These are phyloP conservation scores for Rhodotorula sp. DNA, from an alignment of 1,284 basidiomycete genomes.

Conservation along the genomic window DNA sequence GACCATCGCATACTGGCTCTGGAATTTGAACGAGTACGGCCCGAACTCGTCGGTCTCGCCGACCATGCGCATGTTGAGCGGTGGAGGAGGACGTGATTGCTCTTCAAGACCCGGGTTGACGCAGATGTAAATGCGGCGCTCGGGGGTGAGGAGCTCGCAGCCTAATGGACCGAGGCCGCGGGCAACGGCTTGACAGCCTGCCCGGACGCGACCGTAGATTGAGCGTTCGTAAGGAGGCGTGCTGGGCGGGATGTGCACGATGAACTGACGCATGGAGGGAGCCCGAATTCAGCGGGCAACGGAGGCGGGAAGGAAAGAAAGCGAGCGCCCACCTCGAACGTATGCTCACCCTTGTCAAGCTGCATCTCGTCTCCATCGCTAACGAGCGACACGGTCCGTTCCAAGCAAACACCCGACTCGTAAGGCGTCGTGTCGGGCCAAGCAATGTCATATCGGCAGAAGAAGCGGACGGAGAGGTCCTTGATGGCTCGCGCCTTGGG, in stretches of 20 bases:
- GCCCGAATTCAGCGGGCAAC: no score
- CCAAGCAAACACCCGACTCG: constrained; percentile 23
- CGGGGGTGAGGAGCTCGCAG: constrained; percentile 18
- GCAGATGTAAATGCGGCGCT: constrained; percentile 22
- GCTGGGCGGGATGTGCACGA: constrained; percentile 32
- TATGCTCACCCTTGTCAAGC: constrained; percentile 35
- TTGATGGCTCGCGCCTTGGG: constrained; percentile 23
- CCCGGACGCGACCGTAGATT: constrained; percentile 26
- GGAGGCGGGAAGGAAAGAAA: not conserved
- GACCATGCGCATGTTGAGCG: constrained; percentile 31
- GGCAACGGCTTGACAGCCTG: constrained; percentile 30
- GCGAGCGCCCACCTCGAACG: constrained; percentile 14
- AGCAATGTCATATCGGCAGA: constrained; percentile 25
- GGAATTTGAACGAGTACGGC: constrained; percentile 24
- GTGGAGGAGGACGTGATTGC: constrained; percentile 23
- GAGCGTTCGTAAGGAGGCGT: constrained; percentile 31
- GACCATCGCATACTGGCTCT: constrained; percentile 33
- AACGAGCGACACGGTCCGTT: constrained; percentile 30
- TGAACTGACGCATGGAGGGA: constrained; percentile 12
- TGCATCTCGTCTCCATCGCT: constrained; percentile 15
- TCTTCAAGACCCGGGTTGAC: constrained; percentile 31
- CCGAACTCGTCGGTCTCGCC: constrained; percentile 30
- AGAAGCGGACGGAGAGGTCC: constrained; percentile 16
- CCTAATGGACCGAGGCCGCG: constrained; percentile 22
- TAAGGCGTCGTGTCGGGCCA: constrained; percentile 31